Evolutionary conservation across 306 rosid species (phyloP), one percentile per base, ranked within the genome.

Genomic region (Cicer cuneatum): DNA sequence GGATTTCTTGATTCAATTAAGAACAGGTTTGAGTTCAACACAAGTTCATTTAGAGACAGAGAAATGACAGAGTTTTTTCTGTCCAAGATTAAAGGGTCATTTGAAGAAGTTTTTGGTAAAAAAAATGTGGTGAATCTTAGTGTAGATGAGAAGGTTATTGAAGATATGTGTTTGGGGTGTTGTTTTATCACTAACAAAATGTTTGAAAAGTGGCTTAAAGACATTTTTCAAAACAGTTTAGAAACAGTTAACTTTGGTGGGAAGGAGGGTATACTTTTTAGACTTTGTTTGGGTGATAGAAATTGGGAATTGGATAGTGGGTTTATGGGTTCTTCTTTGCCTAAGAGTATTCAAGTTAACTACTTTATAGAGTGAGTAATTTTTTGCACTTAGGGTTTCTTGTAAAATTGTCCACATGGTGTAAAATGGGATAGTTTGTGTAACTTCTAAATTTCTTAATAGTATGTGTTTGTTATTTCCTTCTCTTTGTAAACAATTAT

Each of bases 151-250:
- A 85, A 81, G 84, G 92, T 92, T 77, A 42, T 90, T 84, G 86
- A 92, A 66, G 84, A 81, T 61, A 76, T 95, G 66, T 67, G 80
- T 53, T 39, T 70, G 21, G 89, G 91, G 73, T 90, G 88, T 59
- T 96, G 87, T 69, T 85, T 61, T 46, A 92, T 90, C 69, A 79
- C 93, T 73, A 86, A 92, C 78, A 84, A 88, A 77, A 71, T 84
- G 90, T 95, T 90, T 85, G 93, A 95, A 71, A 95, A 92, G 84
- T 95, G 99, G 99, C 80, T 86, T 21, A 82, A 84, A 81, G 96
- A 89, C 77, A 88, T 92, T 83, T 90, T 95, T 71, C 85, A 90
- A 83, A 84, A 86, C 39, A 90, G 90, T 72, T 87, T 90, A 43
- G 79, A 83, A 66, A 78, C 66, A 60, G 87, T 84, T 70, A 89